These are phyloP conservation scores for Clonostachys rhizophaga DNA, from an alignment of 2,329 filamentous ascomycete species.

Conservation along the genomic window DNA sequence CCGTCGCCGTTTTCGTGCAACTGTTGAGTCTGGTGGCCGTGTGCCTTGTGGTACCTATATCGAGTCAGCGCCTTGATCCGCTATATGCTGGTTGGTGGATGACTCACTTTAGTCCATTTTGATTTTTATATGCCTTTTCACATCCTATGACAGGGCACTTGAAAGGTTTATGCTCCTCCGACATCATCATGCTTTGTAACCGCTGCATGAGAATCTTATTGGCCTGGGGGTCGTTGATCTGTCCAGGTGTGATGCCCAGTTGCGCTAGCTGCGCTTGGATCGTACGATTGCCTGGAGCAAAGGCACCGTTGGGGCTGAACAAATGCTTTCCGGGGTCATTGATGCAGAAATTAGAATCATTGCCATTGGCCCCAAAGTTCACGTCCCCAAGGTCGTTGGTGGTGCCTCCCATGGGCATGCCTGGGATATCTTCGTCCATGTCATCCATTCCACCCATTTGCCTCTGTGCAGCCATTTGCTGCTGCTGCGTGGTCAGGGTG, in stretches of 20 bases:
- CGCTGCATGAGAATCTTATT: conserved; percentile 53
- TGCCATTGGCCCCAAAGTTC: conserved; percentile 41
- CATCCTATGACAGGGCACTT: conserved; percentile 97
- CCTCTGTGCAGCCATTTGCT: conserved; percentile 45
- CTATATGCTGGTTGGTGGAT: conserved; percentile 1
- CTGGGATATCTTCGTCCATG: conserved; percentile 69
- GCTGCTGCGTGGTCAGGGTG: conserved; percentile 74
- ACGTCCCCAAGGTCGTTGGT: conserved; percentile 14
- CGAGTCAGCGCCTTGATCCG: conserved; percentile 14
- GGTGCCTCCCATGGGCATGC: conserved; percentile 56
- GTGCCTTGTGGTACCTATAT: conserved; percentile 64
- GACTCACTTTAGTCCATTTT: conserved; percentile 91
- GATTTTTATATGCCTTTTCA: conserved; percentile 99
- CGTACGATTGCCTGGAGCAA: conserved; percentile 55
- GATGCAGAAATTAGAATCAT: conserved; percentile 57
- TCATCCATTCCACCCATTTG: conserved; percentile 46
- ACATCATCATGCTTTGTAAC: conserved; percentile 58
- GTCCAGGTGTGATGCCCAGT: conserved; percentile 69
- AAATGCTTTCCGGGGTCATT: conserved; percentile 93
- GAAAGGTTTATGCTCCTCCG: conserved; percentile 96
- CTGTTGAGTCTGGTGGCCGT: conserved; percentile 95
- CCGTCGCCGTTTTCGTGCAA: conserved; percentile 95
- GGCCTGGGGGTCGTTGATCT: conserved; percentile 72
- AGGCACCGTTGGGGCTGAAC: conserved; percentile 77
- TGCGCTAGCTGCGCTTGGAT: conserved; percentile 66